These are phyloP conservation scores for Fusarium robinianum DNA, from an alignment of 2,329 filamentous ascomycete species.

Conservation along the genomic window DNA sequence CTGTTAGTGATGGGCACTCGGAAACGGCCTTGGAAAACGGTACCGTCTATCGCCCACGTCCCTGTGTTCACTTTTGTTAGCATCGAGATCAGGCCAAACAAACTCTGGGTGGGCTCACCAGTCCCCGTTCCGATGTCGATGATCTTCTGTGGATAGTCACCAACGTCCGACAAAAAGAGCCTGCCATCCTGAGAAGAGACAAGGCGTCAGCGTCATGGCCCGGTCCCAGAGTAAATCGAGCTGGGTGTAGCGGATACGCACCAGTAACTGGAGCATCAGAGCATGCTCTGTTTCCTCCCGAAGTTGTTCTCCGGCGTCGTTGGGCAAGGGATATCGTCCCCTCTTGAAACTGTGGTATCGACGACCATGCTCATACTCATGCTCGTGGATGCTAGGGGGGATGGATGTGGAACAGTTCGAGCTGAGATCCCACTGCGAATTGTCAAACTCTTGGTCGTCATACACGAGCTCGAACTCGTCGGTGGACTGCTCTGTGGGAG, in stretches of 20 bases:
- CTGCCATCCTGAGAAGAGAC: constrained; percentile 40
- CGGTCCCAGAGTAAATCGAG: neutral
- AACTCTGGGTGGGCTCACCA: constrained; percentile 37
- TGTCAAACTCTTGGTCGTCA: constrained; percentile 29
- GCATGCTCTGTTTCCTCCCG: constrained; percentile 52
- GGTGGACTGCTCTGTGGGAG: constrained; percentile 36
- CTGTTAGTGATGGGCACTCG: constrained; percentile 11
- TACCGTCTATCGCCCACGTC: constrained; percentile 59
- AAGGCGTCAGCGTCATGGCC: constrained; percentile 3
- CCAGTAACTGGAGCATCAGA: constrained; percentile 50
- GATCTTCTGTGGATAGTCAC: constrained; percentile 47
- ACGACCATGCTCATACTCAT: constrained; percentile 42
- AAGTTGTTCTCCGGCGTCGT: constrained; percentile 51
- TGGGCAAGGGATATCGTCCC: constrained; percentile 52
- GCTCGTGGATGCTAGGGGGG: constrained; percentile 40
- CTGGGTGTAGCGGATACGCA: constrained; percentile 25
- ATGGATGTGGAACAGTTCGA: constrained; percentile 42
- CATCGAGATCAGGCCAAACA: neutral
- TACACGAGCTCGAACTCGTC: constrained; percentile 40
- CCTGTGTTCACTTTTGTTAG: constrained; percentile 34
- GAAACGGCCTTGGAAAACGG: neutral
- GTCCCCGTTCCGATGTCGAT: constrained; percentile 56
- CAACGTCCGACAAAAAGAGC: constrained; percentile 48
- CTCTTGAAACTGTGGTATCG: constrained; percentile 51
- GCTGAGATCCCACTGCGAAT: constrained; percentile 29